A percentile compares a stretch with the other conserved stretches of the same genome.
phyloP scores from a whole-genome alignment of 371 early-diverging fungal species.

The Haplosporangium sp. region DNA sequence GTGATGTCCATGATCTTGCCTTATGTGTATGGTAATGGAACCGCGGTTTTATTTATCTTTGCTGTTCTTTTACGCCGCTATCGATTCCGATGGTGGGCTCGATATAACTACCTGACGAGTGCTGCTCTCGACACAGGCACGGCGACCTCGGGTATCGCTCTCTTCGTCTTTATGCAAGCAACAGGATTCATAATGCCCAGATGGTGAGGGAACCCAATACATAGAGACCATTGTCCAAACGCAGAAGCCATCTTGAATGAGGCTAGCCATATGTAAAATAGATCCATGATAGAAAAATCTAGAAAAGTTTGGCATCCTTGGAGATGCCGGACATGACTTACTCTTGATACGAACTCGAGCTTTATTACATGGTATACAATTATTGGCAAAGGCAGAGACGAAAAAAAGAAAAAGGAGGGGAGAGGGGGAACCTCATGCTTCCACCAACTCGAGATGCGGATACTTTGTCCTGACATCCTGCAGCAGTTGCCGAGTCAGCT shows the following conservation, averaged over 20 bases:
- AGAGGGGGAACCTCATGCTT: conserved; percentile 4
- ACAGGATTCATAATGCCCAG: conserved; percentile 14
- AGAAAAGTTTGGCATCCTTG: too few species aligned
- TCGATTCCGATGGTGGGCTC: conserved; percentile 72
- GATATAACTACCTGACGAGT: conserved; percentile 79
- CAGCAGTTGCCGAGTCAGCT: conserved; percentile 2
- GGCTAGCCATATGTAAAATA: too few species aligned
- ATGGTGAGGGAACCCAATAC: conserved; percentile 40
- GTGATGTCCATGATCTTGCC: conserved; percentile 77
- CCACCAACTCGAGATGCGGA: conserved; percentile 13
- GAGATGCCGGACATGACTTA: too few species aligned
- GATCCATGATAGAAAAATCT: too few species aligned
- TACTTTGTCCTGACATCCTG: conserved; percentile 7
- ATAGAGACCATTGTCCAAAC: conserved; percentile 14
- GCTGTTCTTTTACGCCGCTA: conserved; percentile 69
- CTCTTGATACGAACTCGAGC: too few species aligned
- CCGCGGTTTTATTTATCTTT: conserved; percentile 70
- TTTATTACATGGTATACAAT: too few species aligned
- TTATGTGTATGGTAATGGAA: conserved; percentile 66
- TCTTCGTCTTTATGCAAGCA: conserved; percentile 12
- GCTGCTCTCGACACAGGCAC: conserved; percentile 79
- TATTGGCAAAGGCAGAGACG: too few species aligned
- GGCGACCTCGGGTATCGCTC: background rate
- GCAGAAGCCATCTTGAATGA: too few species aligned
- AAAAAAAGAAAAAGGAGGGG: too few species aligned